These are phyloP conservation scores for Psilocybe cyanescens DNA, from an alignment of 768 basidiomycete species.

Conservation along the genomic window DNA sequence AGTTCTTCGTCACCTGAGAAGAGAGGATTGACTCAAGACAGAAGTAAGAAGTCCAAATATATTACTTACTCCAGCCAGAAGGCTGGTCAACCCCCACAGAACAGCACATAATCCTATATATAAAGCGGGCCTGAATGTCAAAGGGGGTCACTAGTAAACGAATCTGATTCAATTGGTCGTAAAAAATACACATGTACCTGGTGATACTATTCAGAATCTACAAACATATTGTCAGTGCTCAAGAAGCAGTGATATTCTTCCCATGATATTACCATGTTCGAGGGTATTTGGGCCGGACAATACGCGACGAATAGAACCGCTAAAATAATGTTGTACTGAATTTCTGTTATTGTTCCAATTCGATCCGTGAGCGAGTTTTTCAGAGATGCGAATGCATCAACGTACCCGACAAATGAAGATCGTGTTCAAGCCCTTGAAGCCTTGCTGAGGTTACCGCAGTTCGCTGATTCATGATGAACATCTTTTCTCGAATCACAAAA, in stretches of 20 bases:
- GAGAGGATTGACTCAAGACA: no score
- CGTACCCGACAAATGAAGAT: conserved; percentile 47
- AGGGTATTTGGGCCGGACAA: conserved; percentile 66
- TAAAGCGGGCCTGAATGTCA: conserved; percentile 50
- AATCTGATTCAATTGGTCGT: background rate
- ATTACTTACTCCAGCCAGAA: conserved; percentile 58
- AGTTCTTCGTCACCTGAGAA: conserved; percentile 50
- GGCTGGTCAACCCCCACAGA: conserved; percentile 65
- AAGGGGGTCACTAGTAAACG: background rate
- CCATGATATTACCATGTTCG: conserved; percentile 54
- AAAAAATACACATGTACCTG: conserved; percentile 36
- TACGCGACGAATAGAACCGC: conserved; percentile 47
- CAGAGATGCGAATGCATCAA: no score
- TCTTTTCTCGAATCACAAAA: background rate
- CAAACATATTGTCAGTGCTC: background rate
- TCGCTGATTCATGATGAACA: conserved; percentile 33
- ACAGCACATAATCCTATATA: conserved; percentile 65
- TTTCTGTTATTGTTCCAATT: conserved; percentile 14
- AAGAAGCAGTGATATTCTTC: background rate
- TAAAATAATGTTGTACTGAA: conserved; percentile 27
- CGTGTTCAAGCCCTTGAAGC: conserved; percentile 51
- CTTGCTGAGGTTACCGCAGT: conserved; percentile 51
- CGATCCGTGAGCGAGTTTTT: background rate
- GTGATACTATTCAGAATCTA: conserved; percentile 59
- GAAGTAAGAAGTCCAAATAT: background rate